Evolutionary conservation across 2,329 filamentous ascomycete genomes (phyloP).

Genomic region (Pseudocercospora ulei): DNA sequence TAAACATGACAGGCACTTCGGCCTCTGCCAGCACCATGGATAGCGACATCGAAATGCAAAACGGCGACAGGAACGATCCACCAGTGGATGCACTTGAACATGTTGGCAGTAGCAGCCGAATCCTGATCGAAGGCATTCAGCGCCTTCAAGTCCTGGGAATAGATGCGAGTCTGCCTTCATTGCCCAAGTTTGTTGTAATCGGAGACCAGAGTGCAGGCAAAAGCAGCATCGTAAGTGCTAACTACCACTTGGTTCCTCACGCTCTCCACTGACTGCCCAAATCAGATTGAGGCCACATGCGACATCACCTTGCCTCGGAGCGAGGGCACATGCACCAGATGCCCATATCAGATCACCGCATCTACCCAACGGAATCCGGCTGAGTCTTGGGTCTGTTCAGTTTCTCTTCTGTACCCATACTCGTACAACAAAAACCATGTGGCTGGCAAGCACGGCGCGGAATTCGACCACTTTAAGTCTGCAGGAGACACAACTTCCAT

Average conservation of each 20-base stretch:
- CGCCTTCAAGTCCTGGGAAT: constrained; percentile 64
- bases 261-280: not conserved
- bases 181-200: constrained; percentile 72
- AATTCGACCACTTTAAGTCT: constrained; percentile 58
- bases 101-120: constrained; percentile 55
- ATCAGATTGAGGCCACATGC: constrained; percentile 38
- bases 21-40: constrained; percentile 7
- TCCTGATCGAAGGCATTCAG: constrained; percentile 56
- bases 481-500: constrained; percentile 39
- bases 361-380: constrained; percentile 40
- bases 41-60: constrained; percentile 10
- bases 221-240: constrained; percentile 47
- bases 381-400: constrained; percentile 54
- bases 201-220: constrained; percentile 83
- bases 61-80: not conserved
- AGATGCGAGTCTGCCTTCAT: constrained; percentile 53
- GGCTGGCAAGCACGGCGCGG: constrained; percentile 49
- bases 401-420: constrained; percentile 59
- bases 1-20: not conserved
- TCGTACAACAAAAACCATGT: constrained; percentile 44
- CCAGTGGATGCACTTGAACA: constrained; percentile 35
- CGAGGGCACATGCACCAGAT: constrained; percentile 63
- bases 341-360: constrained; percentile 69
- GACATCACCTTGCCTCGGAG: constrained; percentile 63
- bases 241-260: not conserved